Base-by-base conservation (phyloP, 108 stramenopile species). In the Cyclotella choctawhatcheeana region DNA sequence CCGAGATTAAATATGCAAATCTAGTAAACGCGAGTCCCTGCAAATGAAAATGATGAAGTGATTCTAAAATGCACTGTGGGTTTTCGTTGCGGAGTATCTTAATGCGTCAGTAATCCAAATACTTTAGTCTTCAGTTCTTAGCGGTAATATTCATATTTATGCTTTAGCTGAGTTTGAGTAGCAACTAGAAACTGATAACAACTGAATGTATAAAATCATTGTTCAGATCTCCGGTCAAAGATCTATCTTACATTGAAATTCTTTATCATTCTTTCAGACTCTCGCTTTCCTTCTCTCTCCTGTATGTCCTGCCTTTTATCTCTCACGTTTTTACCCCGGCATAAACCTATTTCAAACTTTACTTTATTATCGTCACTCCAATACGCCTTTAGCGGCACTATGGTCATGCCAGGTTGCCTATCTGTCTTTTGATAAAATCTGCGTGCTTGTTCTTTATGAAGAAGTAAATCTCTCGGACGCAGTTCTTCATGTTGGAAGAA, bases 401-500 rank as follows among this genome's bases (percentile, higher is more conserved):
- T 76, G 3, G 74, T 81, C 79, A 75, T 81, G 17, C 79, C 79
- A 29, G 67, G 74, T 51, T 60, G 62, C 48, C 47, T 76, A 63
- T 81, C 74, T 1, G 69, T 76, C 25, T 71, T 81, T 51, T 76
- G 74, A 13, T 69, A 26, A 35, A 76, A 58, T 70, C 29, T 70
- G 1, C 63, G 83, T 18, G 89, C 89, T 66, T 93, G 81, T 43
- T 60, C 20, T 55, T 79, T 84, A 64, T 89, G 86, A 35, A 93
- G 59, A 10, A 93, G 54, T 71, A 93, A 67, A 17, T 63, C 59
- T 43, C 89, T 64, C 12, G 79, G 73, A 29, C 92, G 75, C 43
- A 67, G 75, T 82, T 93, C 88, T 55, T 93, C 92, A 47, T 93
- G 92, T 52, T 93, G 84, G 84, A 90, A 93, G 53, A 88, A 93